Base-by-base conservation (phyloP, 495 filamentous ascomycete genomes). In the Daldinia vernicosa region DNA sequence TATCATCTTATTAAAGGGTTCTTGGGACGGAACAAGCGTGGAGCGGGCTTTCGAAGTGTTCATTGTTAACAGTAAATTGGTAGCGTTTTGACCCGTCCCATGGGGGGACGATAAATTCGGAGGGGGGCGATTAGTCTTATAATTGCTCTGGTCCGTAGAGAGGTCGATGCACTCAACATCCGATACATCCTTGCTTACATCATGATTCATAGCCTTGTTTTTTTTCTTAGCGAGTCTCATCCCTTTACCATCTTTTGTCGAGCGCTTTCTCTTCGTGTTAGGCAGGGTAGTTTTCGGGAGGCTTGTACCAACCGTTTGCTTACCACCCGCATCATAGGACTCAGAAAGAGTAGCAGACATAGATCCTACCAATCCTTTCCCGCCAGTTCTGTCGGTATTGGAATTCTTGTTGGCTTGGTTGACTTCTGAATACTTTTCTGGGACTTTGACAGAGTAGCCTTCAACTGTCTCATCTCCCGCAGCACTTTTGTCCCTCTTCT, bases 101-200 rank as follows among this genome's bases (percentile, higher is more conserved):
- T 72, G 27, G 17, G 54, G 32, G 12, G 6, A 14, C 22, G 59
- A 15, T 12, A 58, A 22, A 15, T 39, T 32, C 11, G 32, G 37
- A 1, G 40, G 9, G 7, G 22, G 47, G n/a, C 11, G 19, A 37
- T 26, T 50, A 17, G 19, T 68, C 5, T 76, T 60, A 33, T 77
- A 71, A 7, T 32, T 47, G 9, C 19, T 39, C 12, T 30, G 24
- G 0, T 22, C 6, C 9, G 56, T 66, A 0, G 75, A 77, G 22
- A 83, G 75, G 32, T 83, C 80, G 50, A 83, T 77, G 52, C 68
- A 81, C 15, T 82, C 80, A 32, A 80, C 55, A 45, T 78, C 75
- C 17, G 71, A 69, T n/a, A 65, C 54, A 39, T 50, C 67, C 39
- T 43, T 74, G 33, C 35, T 37, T 4, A 63, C 51, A 17, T n/a